Evolutionary conservation across 345 rosid genomes (phyloP).

Genomic region (Raphanus sativus): DNA sequence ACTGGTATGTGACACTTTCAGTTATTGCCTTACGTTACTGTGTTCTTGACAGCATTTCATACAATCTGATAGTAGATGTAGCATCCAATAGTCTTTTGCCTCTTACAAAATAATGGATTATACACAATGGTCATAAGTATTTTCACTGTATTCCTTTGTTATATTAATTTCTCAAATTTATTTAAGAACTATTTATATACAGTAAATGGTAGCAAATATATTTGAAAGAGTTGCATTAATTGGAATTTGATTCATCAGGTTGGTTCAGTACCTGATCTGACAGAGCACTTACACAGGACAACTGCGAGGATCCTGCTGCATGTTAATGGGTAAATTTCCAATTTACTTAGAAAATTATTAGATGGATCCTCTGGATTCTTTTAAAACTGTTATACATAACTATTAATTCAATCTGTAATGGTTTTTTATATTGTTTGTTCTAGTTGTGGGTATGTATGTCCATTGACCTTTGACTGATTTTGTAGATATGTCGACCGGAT

Average conservation of each 20-base stretch:
- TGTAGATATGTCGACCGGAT: slow-evolving; percentile 92
- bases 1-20: slow-evolving; percentile 53
- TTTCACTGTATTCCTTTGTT: slow-evolving; percentile 9
- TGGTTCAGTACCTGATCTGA: slow-evolving; percentile 81
- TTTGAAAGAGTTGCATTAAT: slow-evolving; percentile 21
- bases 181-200: slow-evolving; percentile 6
- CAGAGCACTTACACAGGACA: slow-evolving; percentile 74
- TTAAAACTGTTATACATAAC: background rate
- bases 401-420: background rate
- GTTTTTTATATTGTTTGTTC: slow-evolving; percentile 5
- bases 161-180: background rate
- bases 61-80: background rate
- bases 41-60: slow-evolving; percentile 11
- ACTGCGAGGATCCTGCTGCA: slow-evolving; percentile 90
- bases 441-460: background rate
- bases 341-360: slow-evolving; percentile 1
- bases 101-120: background rate
- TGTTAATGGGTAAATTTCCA: slow-evolving; percentile 73
- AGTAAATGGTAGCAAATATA: no score
- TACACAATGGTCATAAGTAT: slow-evolving; percentile 4
- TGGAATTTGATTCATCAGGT: slow-evolving; percentile 58
- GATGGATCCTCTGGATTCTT: slow-evolving; percentile 5
- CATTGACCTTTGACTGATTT: slow-evolving; percentile 26
- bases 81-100: slow-evolving; percentile 22
- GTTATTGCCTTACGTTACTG: background rate